Conservation (phyloP, 768 basidiomycete genomes). For the Termitomyces eurrhizus region DNA sequence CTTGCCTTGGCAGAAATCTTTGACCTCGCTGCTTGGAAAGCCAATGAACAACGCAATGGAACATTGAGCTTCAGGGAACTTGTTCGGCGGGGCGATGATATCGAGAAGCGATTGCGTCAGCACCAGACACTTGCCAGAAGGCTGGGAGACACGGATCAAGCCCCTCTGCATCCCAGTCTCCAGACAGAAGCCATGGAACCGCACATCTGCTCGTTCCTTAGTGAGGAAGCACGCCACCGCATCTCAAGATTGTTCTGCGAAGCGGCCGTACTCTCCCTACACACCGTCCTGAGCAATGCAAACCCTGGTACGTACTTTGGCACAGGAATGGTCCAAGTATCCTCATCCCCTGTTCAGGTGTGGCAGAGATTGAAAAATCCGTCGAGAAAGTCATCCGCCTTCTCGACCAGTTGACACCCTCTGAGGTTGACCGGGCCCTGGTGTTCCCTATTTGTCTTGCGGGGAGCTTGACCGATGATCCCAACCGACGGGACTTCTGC, state of each 20-base stretch:
- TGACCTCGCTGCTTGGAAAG: constrained; percentile 74
- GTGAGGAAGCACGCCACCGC: constrained; percentile 43
- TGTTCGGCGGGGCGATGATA: constrained; percentile 63
- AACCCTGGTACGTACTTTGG: constrained; percentile 53
- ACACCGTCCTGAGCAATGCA: constrained; percentile 65
- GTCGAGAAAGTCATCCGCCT: constrained; percentile 52
- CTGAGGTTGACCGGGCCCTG: constrained; percentile 61
- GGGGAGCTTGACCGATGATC: constrained; percentile 70
- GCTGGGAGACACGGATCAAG: constrained; percentile 28
- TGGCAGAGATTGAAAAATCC: constrained; percentile 63
- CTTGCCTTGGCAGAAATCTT: constrained; percentile 73
- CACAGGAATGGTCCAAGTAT: not conserved
- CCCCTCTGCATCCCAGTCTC: constrained; percentile 39
- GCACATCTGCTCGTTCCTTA: constrained; percentile 27
- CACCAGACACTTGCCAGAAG: constrained; percentile 29
- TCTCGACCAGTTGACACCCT: constrained; percentile 50
- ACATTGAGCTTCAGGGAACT: constrained; percentile 73
- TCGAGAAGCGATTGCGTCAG: constrained; percentile 62
- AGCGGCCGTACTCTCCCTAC: constrained; percentile 61
- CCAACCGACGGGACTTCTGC: constrained; percentile 51
- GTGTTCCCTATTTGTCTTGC: constrained; percentile 74
- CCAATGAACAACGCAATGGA: constrained; percentile 55
- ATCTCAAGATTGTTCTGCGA: constrained; percentile 62
- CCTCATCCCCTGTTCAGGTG: constrained; percentile 39
- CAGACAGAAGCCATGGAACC: constrained; percentile 26